phyloP scores from a whole-genome alignment of 2,329 filamentous ascomycete species.

The Periconia sp. region DNA sequence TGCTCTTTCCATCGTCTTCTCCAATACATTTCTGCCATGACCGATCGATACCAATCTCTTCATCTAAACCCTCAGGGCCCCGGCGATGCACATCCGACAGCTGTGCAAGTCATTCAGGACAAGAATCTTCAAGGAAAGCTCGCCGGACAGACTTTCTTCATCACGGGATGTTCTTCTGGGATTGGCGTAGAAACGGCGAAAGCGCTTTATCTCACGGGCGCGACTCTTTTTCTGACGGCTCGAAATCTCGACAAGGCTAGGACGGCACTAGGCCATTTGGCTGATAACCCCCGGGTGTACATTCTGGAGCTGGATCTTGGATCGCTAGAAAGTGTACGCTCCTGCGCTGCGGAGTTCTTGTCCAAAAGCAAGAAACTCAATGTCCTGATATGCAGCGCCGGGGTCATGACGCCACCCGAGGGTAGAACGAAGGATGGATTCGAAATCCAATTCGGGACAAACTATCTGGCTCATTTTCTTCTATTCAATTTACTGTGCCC shows the following conservation, averaged over 20 bases:
- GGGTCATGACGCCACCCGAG: constrained; percentile 49
- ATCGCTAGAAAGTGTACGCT: constrained; percentile 24
- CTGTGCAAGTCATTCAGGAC: constrained; percentile 49
- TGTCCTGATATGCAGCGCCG: constrained; percentile 54
- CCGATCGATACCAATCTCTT: constrained; percentile 6
- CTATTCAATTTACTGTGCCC: too few relatives aligned
- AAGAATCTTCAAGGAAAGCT: constrained; percentile 43
- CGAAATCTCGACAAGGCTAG: constrained; percentile 51
- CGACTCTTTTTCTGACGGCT: constrained; percentile 51
- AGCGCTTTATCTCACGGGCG: constrained; percentile 53
- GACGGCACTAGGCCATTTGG: constrained; percentile 13
- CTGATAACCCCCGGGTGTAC: constrained; percentile 34
- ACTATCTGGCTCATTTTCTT: constrained; percentile 57
- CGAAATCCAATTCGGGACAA: constrained; percentile 51
- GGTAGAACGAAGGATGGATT: constrained; percentile 46
- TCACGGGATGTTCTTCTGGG: constrained; percentile 37
- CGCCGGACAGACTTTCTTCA: constrained; percentile 30
- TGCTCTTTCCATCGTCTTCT: too few relatives aligned
- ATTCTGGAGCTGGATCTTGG: constrained; percentile 41
- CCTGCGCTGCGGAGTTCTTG: constrained; percentile 25
- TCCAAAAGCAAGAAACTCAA: constrained; percentile 30
- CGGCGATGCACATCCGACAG: constrained; percentile 51
- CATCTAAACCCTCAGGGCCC: constrained; percentile 36
- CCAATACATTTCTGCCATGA: too few relatives aligned
- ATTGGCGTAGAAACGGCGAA: constrained; percentile 36